Evolutionary conservation across 768 basidiomycete species (phyloP).

Genomic region (Leucocoprinus leucothites): DNA sequence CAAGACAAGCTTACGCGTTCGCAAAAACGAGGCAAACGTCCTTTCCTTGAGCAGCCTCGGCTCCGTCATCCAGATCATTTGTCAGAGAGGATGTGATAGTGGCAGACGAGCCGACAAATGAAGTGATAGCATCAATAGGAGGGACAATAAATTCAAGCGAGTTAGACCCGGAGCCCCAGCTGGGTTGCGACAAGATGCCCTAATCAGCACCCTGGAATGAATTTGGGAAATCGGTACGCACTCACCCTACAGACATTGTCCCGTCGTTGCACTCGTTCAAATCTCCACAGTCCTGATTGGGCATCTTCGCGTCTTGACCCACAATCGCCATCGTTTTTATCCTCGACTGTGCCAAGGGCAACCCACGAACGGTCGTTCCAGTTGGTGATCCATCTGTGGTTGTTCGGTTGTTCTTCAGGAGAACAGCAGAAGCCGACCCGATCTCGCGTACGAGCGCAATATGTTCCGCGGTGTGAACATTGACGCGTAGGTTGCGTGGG

Average conservation of each 20-base stretch:
- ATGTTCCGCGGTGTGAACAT: conserved; percentile 40
- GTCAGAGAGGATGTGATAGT: conserved; percentile 40
- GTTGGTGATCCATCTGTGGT: conserved; percentile 28
- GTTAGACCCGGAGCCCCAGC: conserved; percentile 52
- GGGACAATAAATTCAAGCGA: conserved; percentile 42
- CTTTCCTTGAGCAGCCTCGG: conserved; percentile 39
- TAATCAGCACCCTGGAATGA: background rate
- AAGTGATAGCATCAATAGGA: conserved; percentile 43
- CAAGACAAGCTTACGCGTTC: conserved; percentile 39
- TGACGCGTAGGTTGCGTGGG: conserved; percentile 37
- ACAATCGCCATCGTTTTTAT: conserved; percentile 58
- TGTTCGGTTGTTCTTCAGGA: conserved; percentile 62
- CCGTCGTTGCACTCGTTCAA: conserved; percentile 54
- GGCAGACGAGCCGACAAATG: conserved; percentile 35
- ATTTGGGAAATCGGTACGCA: conserved; percentile 12
- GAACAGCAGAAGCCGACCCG: conserved; percentile 60
- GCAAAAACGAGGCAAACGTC: conserved; percentile 62
- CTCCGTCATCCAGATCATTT: conserved; percentile 37
- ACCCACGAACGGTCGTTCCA: conserved; percentile 34
- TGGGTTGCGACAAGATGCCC: conserved; percentile 12
- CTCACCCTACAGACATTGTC: conserved; percentile 61
- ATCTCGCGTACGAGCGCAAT: conserved; percentile 58
- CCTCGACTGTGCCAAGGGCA: conserved; percentile 44
- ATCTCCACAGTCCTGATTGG: conserved; percentile 42
- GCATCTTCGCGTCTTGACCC: conserved; percentile 56